Evolutionary conservation across 2,329 filamentous ascomycete genomes (phyloP), one percentile per base, ranked within the genome.

Genomic region (Talaromyces sp.): DNA sequence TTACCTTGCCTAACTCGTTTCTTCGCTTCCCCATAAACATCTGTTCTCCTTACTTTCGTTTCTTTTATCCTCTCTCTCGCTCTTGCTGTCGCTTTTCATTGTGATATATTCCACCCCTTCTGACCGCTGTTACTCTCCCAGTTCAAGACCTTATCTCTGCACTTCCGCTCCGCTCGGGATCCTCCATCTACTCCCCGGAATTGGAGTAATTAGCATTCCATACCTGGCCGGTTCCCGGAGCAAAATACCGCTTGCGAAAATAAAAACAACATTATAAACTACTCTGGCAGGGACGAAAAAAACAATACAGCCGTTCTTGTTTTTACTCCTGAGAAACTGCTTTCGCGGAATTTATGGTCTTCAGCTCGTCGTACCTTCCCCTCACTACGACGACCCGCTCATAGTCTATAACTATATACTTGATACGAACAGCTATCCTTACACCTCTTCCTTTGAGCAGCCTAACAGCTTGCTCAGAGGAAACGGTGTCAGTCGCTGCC

Each of bases 221-320:
- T 56, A 63, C 61, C 41, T 63, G 45, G 50, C 61, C 47, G 61
- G 61, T 63, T 63, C 52, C 61, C 61, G 27, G 52, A 63, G 48
- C 61, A 63, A 57, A 63, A 45, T 45, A 59, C 39, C 39, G 13
- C n/a, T 43, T 58, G 56, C 56, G 22, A 62, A 41, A 62, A 57
- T 35, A 63, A 33, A 47, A 59, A 60, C 43, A 50, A 58, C 27
- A 39, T 10, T 31, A 48, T 31, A 31, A 47, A 47, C 19, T 45
- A 58, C 43, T 24, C 39, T 16, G 19, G 39, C 35, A 48, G 37
- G 41, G 10, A 6, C 10, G n/a, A 56, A 37, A 22, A n/a, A 22
- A 41, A 24, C 37, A 33, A 22, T 10, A 59, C 56, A 31, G 45
- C 45, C 33, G 56, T 33, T 45, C 41, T 9, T 37, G 1, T 24